phyloP scores from a whole-genome alignment of 768 basidiomycete species.

The Grammothele lineata region DNA sequence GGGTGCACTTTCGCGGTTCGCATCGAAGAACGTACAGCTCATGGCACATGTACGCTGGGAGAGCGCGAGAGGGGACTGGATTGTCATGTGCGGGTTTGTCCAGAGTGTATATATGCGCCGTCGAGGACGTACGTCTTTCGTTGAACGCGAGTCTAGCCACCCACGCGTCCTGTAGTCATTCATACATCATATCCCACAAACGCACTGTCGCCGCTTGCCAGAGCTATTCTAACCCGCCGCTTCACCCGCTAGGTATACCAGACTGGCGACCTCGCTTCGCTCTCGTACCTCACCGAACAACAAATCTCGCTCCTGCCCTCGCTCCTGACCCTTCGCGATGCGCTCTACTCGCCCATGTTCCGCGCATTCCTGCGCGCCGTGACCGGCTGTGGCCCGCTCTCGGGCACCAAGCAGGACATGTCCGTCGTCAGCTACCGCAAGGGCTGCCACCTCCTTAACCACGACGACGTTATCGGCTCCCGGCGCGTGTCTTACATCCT shows the following conservation, averaged over 20 bases:
- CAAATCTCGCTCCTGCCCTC: constrained; percentile 78
- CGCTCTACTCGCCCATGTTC: constrained; percentile 84
- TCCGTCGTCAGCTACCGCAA: constrained; percentile 88
- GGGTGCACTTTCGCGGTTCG: no score
- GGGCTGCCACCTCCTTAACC: constrained; percentile 92
- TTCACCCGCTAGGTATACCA: constrained; percentile 71
- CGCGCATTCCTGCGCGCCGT: constrained; percentile 78
- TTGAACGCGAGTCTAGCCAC: no score
- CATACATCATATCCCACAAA: no score
- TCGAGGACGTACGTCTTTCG: no score
- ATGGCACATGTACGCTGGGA: no score
- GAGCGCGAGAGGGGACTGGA: no score
- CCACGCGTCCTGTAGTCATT: no score
- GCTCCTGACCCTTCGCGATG: constrained; percentile 80
- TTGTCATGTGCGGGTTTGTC: no score
- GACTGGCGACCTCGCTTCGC: constrained; percentile 93
- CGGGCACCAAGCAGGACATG: constrained; percentile 92
- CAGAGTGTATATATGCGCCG: no score
- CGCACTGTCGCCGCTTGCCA: no score
- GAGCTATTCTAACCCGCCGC: no score
- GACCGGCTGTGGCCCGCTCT: constrained; percentile 90
- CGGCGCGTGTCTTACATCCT: constrained; percentile 95
- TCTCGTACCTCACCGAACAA: constrained; percentile 75
- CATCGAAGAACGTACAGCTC: no score
- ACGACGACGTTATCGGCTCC: constrained; percentile 97